Conservation (phyloP, 1,284 basidiomycete species). For the Ganoderma resinaceum region DNA sequence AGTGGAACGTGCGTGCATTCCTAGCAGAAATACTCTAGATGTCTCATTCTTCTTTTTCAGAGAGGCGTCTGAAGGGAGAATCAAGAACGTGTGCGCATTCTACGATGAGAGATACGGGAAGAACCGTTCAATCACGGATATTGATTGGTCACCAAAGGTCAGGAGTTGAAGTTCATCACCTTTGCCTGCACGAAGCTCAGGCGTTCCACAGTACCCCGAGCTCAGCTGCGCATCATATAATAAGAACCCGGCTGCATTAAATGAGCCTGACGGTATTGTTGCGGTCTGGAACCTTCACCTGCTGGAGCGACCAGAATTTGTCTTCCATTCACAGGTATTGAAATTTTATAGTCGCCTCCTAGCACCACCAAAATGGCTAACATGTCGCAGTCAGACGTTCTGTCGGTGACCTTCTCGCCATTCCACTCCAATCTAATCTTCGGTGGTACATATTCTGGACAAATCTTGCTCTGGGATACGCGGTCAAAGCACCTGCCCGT, state of each 20-base stretch:
- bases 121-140: conserved; percentile 92
- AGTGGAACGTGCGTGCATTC: conserved; percentile 47
- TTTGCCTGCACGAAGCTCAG: neutral
- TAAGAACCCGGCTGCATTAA: conserved; percentile 89
- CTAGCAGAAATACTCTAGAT: neutral
- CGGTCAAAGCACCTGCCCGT: conserved; percentile 95
- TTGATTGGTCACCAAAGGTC: conserved; percentile 98
- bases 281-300: conserved; percentile 98
- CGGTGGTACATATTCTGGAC: conserved; percentile 97
- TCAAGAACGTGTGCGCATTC: conserved; percentile 90
- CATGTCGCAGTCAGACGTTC: conserved; percentile 85
- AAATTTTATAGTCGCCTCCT: conserved; percentile 25
- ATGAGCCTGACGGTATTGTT: conserved; percentile 96
- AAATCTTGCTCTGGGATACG: conserved; percentile 99
- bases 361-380: conserved; percentile 11
- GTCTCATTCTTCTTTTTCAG: conserved; percentile 46
- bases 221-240: conserved; percentile 96
- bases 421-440: conserved; percentile 98
- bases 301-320: conserved; percentile 94
- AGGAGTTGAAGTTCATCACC: conserved; percentile 24
- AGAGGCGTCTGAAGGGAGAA: conserved; percentile 88
- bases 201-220: conserved; percentile 83
- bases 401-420: conserved; percentile 95
- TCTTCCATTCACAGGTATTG: conserved; percentile 93
- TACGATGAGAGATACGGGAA: conserved; percentile 88